phyloP scores from a whole-genome alignment of 345 rosid species.

The Syzygium grande region DNA sequence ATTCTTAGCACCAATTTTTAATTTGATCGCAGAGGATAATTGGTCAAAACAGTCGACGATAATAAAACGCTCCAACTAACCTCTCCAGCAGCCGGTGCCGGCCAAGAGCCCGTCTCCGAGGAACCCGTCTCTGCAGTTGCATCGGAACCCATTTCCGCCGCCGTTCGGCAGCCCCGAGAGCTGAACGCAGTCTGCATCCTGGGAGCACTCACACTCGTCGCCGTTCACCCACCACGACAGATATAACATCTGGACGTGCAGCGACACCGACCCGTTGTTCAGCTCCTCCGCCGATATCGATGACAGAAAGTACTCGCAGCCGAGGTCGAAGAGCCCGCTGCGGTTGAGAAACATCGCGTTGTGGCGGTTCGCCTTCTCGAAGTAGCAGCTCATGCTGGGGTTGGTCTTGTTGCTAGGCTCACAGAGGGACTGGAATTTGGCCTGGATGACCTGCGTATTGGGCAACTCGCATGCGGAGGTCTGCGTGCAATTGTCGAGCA shows the following conservation, averaged over 20 bases:
- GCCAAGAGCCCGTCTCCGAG: conserved; percentile 39
- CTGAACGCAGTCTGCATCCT: conserved; percentile 18
- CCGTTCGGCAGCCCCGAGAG: conserved; percentile 9
- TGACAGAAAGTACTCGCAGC: conserved; percentile 37
- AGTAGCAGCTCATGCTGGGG: conserved; percentile 20
- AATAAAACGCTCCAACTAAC: conserved; percentile 18
- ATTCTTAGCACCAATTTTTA: too few relatives aligned
- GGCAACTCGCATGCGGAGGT: conserved; percentile 23
- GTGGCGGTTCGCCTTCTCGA: neutral
- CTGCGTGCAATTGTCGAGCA: conserved; percentile 27
- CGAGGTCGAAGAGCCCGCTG: neutral
- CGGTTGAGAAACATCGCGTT: conserved; percentile 8
- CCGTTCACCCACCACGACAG: conserved; percentile 59
- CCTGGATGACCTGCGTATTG: conserved; percentile 4
- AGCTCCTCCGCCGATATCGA: conserved; percentile 21
- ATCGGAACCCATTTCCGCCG: neutral
- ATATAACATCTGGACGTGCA: conserved; percentile 28
- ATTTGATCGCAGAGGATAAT: too few relatives aligned
- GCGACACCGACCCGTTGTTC: conserved; percentile 13
- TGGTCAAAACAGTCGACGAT: neutral
- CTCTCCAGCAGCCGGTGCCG: conserved; percentile 46
- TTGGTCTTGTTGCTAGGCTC: neutral
- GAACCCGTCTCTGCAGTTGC: neutral
- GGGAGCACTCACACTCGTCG: conserved; percentile 31
- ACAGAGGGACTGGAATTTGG: conserved; percentile 20